Evolutionary conservation across 352 stramenopile species (phyloP).

Genomic region (Pythium periplocum): DNA sequence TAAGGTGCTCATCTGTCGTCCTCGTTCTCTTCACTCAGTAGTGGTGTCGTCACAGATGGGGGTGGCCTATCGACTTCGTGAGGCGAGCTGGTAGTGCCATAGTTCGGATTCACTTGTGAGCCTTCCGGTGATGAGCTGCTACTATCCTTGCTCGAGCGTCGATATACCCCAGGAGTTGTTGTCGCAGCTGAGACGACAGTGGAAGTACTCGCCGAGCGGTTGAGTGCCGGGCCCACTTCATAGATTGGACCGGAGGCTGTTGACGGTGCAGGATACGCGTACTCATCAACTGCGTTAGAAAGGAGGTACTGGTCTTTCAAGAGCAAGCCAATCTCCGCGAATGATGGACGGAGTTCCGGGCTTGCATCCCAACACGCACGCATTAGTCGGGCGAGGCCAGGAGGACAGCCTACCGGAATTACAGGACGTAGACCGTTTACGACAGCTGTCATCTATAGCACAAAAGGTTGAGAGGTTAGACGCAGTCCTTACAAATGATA

Average conservation of each 20-base stretch:
- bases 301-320: constrained; percentile 76
- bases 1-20: constrained; percentile 2
- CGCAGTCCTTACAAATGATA: not conserved
- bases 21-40: not conserved
- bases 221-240: constrained; percentile 11
- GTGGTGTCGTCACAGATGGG: not conserved
- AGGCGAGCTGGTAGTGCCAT: constrained; percentile 8
- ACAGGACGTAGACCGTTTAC: constrained; percentile 81
- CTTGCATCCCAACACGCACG: constrained; percentile 78
- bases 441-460: constrained; percentile 72
- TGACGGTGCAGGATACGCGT: constrained; percentile 39
- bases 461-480: constrained; percentile 1
- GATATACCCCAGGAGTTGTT: constrained; percentile 13
- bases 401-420: constrained; percentile 78
- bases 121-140: constrained; percentile 8
- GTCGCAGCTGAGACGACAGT: constrained; percentile 10
- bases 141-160: constrained; percentile 17
- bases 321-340: constrained; percentile 74
- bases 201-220: constrained; percentile 12
- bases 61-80: constrained; percentile 8
- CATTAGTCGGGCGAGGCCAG: constrained; percentile 74
- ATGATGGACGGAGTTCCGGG: constrained; percentile 59
- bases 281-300: constrained; percentile 49
- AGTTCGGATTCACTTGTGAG: constrained; percentile 11
- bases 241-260: constrained; percentile 11